Evolutionary conservation across 2,329 filamentous ascomycete species (phyloP).

Genomic region (Allantophomopsis cytisporea): DNA sequence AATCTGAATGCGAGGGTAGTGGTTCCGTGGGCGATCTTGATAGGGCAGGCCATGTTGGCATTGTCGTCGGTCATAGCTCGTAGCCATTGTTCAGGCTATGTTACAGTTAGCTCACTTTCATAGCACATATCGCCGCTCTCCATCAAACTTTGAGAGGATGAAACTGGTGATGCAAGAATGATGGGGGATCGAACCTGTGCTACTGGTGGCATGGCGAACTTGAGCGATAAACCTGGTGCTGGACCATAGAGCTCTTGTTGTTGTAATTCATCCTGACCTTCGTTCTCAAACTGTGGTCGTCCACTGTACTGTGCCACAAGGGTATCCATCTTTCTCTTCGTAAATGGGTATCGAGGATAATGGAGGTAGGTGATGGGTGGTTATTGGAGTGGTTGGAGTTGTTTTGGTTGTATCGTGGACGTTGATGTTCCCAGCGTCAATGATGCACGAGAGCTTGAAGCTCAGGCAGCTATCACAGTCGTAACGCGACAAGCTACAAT

Average conservation of each 20-base stretch:
- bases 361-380: too few species aligned
- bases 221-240: slow-evolving; percentile 68
- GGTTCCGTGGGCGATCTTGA: slow-evolving; percentile 98
- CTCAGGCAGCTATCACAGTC: too few species aligned
- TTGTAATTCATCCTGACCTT: slow-evolving; percentile 59
- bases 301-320: slow-evolving; percentile 80
- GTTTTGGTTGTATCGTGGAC: slow-evolving; percentile 10
- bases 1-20: slow-evolving; percentile 97
- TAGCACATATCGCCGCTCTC: too few species aligned
- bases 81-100: slow-evolving; percentile 80
- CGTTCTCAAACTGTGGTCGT: slow-evolving; percentile 57
- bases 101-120: slow-evolving; percentile 6
- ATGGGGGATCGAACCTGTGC: slow-evolving; percentile 52
- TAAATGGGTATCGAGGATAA: too few species aligned
- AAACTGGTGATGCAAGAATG: slow-evolving; percentile 1
- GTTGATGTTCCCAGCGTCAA: too few species aligned
- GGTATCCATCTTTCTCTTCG: slow-evolving; percentile 56
- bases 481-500: too few species aligned
- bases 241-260: slow-evolving; percentile 60
- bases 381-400: slow-evolving; percentile 1
- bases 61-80: slow-evolving; percentile 95
- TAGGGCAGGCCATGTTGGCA: slow-evolving; percentile 90
- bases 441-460: too few species aligned
- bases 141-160: slow-evolving; percentile 3
- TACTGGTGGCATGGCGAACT: slow-evolving; percentile 90